Conservation (phyloP, 2,329 filamentous ascomycete genomes). For the Talaromyces amestolkiae region DNA sequence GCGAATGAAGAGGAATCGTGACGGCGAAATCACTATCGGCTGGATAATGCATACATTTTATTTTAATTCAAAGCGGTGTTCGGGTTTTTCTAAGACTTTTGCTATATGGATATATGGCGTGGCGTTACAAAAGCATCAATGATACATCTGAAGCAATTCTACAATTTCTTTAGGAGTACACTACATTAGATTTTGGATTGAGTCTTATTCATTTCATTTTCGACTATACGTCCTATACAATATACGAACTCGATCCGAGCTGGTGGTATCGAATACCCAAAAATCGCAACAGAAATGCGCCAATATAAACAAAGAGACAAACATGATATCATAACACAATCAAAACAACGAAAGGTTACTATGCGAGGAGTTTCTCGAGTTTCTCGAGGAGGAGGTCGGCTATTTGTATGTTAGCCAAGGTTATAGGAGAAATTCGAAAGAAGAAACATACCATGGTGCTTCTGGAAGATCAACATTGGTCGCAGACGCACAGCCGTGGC, state of each 20-base stretch:
- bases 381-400: constrained; percentile 75
- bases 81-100: not conserved
- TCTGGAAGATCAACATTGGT: constrained; percentile 91
- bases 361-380: constrained; percentile 69
- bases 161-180: not conserved
- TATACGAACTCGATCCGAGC: constrained; percentile 13
- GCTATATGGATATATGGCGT: not conserved
- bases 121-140: constrained; percentile 9
- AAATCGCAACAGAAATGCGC: not conserved
- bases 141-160: not conserved
- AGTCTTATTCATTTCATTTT: constrained; percentile 1
- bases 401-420: constrained; percentile 22
- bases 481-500: constrained; percentile 71
- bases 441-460: constrained; percentile 65
- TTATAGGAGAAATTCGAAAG: not conserved
- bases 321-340: constrained; percentile 13
- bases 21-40: not conserved
- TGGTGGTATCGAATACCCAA: constrained; percentile 6
- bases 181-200: not conserved
- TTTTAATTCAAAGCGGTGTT: not conserved
- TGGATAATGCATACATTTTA: not conserved
- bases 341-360: not conserved
- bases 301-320: constrained; percentile 7
- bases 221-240: constrained; percentile 15
- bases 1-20: constrained; percentile 37